These are phyloP conservation scores for Eutypella sp. DNA, from an alignment of 2,329 filamentous ascomycete genomes.

Conservation along the genomic window DNA sequence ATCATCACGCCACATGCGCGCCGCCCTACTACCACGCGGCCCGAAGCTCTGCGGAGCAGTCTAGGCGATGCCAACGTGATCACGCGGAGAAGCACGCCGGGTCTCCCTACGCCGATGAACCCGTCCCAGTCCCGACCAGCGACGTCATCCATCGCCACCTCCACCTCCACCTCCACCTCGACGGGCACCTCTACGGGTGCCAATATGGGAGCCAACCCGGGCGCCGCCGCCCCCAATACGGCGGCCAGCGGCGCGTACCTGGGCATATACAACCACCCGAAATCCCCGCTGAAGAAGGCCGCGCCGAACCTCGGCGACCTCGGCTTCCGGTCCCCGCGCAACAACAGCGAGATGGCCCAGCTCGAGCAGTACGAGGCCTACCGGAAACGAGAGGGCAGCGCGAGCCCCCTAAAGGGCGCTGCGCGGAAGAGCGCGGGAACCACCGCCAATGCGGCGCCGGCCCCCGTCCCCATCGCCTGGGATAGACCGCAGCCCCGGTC, in stretches of 20 bases:
- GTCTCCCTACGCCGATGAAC: slow-evolving; percentile 48
- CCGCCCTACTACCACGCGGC: slow-evolving; percentile 18
- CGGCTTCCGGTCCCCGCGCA: slow-evolving; percentile 45
- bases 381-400: slow-evolving; percentile 19
- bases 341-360: slow-evolving; percentile 58
- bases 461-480: slow-evolving; percentile 14
- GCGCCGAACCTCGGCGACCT: slow-evolving; percentile 58
- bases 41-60: slow-evolving; percentile 32
- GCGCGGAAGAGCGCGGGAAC: slow-evolving; percentile 24
- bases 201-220: no score
- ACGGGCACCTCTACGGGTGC: no score
- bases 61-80: slow-evolving; percentile 63
- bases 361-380: slow-evolving; percentile 41
- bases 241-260: slow-evolving; percentile 61
- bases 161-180: no score
- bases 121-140: slow-evolving; percentile 16
- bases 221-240: no score
- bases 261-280: slow-evolving; percentile 73
- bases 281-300: slow-evolving; percentile 78
- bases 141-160: slow-evolving; percentile 12
- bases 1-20: slow-evolving; percentile 38
- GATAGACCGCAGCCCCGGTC: slow-evolving; percentile 15
- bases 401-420: slow-evolving; percentile 22
- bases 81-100: slow-evolving; percentile 71
- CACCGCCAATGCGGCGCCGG: slow-evolving; percentile 8